Conservation (phyloP, 306 rosid genomes). For the Quercus agrifolia region DNA sequence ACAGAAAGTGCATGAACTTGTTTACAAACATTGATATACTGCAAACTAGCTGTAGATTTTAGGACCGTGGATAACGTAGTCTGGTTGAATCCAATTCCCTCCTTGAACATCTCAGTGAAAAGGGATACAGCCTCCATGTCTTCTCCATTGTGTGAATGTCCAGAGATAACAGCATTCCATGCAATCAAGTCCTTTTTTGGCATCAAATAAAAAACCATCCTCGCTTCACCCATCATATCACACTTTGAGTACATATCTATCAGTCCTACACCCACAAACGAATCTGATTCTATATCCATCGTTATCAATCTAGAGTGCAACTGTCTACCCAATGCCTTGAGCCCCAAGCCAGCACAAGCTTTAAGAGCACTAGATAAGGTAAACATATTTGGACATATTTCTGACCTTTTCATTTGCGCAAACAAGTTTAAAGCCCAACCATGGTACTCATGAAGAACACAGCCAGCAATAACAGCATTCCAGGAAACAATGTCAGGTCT, state of each 20-base stretch:
- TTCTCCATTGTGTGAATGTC: slow-evolving; percentile 59
- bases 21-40: slow-evolving; percentile 43
- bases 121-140: slow-evolving; percentile 56
- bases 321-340: slow-evolving; percentile 68
- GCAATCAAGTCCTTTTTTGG: slow-evolving; percentile 61
- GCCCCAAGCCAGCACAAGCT: slow-evolving; percentile 62
- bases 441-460: slow-evolving; percentile 64
- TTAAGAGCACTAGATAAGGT: slow-evolving; percentile 78
- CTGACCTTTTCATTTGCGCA: slow-evolving; percentile 45
- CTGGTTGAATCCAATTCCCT: slow-evolving; percentile 61
- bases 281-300: slow-evolving; percentile 58
- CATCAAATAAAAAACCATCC: slow-evolving; percentile 54
- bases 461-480: slow-evolving; percentile 89
- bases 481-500: slow-evolving; percentile 79
- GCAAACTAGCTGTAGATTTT: slow-evolving; percentile 67
- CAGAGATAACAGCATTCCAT: slow-evolving; percentile 76
- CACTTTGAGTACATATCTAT: slow-evolving; percentile 83
- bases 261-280: slow-evolving; percentile 64
- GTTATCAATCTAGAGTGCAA: slow-evolving; percentile 64
- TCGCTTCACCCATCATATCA: slow-evolving; percentile 63
- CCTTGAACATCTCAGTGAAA: slow-evolving; percentile 49
- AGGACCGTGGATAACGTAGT: slow-evolving; percentile 78
- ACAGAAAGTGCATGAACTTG: slow-evolving; percentile 71
- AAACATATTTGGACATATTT: slow-evolving; percentile 56
- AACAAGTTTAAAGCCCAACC: slow-evolving; percentile 50